Evolutionary conservation across 2,329 filamentous ascomycete species (phyloP).

Genomic region (Tympanopsis confertula): DNA sequence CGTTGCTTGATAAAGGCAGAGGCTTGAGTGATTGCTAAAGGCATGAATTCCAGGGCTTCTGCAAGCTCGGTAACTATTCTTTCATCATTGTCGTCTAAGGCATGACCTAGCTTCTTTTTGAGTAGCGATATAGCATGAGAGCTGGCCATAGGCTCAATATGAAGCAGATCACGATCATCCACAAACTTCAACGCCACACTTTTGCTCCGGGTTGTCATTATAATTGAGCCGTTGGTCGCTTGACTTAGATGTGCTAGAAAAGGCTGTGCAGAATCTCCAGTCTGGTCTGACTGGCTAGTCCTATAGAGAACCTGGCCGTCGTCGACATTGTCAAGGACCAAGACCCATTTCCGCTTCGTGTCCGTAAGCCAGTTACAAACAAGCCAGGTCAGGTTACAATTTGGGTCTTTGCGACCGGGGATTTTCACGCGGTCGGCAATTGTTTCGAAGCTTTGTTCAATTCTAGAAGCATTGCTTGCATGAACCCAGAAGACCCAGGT

Average conservation of each 20-base stretch:
- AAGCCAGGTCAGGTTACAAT: constrained; percentile 16
- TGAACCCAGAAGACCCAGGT: constrained; percentile 24
- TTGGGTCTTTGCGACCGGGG: constrained; percentile 14
- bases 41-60: constrained; percentile 13
- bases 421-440: constrained; percentile 18
- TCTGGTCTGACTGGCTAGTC: background rate
- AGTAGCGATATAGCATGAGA: constrained; percentile 3
- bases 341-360: constrained; percentile 8
- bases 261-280: background rate
- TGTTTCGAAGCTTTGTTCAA: constrained; percentile 19
- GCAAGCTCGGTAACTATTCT: constrained; percentile 8
- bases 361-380: constrained; percentile 14
- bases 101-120: constrained; percentile 5
- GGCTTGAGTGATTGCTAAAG: constrained; percentile 17
- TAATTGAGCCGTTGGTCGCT: constrained; percentile 3
- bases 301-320: constrained; percentile 4
- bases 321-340: constrained; percentile 11
- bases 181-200: background rate
- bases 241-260: constrained; percentile 6
- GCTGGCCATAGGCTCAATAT: constrained; percentile 4
- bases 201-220: background rate
- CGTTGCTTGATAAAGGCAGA: constrained; percentile 14
- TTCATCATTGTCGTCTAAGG: background rate
- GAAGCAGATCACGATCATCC: background rate
- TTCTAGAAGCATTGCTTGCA: constrained; percentile 16